Conservation (phyloP, 306 rosid genomes). For the Luffa acutangula region DNA sequence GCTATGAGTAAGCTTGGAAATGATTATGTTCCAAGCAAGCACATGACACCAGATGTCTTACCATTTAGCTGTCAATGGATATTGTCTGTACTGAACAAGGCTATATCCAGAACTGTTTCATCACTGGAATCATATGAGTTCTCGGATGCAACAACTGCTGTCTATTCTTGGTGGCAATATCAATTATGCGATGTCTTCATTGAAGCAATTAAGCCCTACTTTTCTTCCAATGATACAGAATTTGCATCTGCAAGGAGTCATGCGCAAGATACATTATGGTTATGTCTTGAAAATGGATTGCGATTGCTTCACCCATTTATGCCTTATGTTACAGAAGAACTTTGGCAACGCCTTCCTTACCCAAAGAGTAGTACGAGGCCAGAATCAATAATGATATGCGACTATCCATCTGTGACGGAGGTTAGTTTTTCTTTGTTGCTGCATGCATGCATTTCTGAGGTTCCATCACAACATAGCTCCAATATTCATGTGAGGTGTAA, state of each 20-base stretch:
- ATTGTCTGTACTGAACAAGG: slow-evolving; percentile 67
- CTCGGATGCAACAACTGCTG: slow-evolving; percentile 74
- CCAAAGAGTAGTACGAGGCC: slow-evolving; percentile 35
- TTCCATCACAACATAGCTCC: neutral
- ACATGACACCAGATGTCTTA: slow-evolving; percentile 40
- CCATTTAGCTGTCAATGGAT: slow-evolving; percentile 97
- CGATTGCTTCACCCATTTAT: slow-evolving; percentile 95
- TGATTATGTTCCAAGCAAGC: slow-evolving; percentile 49
- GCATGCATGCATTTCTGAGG: neutral
- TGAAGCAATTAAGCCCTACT: slow-evolving; percentile 86
- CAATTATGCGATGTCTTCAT: slow-evolving; percentile 92
- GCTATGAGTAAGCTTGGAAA: slow-evolving; percentile 94
- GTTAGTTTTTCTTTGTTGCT: slow-evolving; percentile 29
- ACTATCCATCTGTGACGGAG: slow-evolving; percentile 65
- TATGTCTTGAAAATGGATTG: slow-evolving; percentile 86
- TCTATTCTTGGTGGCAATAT: slow-evolving; percentile 93
- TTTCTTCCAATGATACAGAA: slow-evolving; percentile 47
- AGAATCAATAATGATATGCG: slow-evolving; percentile 68
- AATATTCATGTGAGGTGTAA: neutral
- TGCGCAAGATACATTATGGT: slow-evolving; percentile 82
- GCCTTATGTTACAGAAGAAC: slow-evolving; percentile 94
- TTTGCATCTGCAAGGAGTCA: slow-evolving; percentile 41
- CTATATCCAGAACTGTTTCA: slow-evolving; percentile 40
- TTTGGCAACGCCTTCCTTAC: slow-evolving; percentile 97
- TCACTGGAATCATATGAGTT: slow-evolving; percentile 61